These are phyloP conservation scores for Cyphellophora attinorum DNA, from an alignment of 2,329 filamentous ascomycete species.

Conservation along the genomic window DNA sequence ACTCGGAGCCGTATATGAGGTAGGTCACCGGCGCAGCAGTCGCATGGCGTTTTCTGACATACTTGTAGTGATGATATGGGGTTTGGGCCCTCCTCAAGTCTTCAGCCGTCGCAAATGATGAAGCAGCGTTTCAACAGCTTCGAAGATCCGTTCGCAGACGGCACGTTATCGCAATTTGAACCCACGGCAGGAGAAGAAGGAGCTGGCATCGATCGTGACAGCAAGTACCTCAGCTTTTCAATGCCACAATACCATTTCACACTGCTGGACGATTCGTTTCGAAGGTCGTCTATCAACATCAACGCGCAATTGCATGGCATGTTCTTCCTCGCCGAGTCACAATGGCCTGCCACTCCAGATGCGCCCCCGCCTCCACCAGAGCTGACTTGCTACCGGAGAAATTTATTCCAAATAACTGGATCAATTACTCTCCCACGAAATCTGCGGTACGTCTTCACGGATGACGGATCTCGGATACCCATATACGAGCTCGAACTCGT, in stretches of 20 bases:
- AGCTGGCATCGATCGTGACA: constrained; percentile 54
- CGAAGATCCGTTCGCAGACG: constrained; percentile 44
- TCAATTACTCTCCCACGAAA: constrained; percentile 72
- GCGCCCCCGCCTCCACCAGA: constrained; percentile 52
- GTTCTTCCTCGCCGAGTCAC: constrained; percentile 59
- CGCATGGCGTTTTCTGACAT: constrained; percentile 5
- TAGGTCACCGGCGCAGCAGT: constrained; percentile 25
- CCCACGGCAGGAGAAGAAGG: constrained; percentile 36
- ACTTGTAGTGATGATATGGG: constrained; percentile 38
- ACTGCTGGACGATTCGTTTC: constrained; percentile 50
- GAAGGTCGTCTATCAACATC: constrained; percentile 46
- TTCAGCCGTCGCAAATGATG: constrained; percentile 27
- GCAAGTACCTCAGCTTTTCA: constrained; percentile 67
- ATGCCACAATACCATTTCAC: constrained; percentile 51
- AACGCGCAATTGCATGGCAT: constrained; percentile 57
- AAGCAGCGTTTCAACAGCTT: constrained; percentile 40
- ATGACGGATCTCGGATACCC: constrained; percentile 73
- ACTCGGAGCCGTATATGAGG: constrained; percentile 52
- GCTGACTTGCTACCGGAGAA: constrained; percentile 89
- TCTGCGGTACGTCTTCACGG: constrained; percentile 70
- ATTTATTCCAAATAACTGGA: constrained; percentile 92
- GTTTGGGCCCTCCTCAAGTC: constrained; percentile 35
- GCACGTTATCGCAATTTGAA: constrained; percentile 33
- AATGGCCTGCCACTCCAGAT: constrained; percentile 49
- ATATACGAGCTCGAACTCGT: constrained; percentile 76